These are phyloP conservation scores for Paracoccidioides brasiliensis DNA, from an alignment of 2,329 filamentous ascomycete species.

Conservation along the genomic window DNA sequence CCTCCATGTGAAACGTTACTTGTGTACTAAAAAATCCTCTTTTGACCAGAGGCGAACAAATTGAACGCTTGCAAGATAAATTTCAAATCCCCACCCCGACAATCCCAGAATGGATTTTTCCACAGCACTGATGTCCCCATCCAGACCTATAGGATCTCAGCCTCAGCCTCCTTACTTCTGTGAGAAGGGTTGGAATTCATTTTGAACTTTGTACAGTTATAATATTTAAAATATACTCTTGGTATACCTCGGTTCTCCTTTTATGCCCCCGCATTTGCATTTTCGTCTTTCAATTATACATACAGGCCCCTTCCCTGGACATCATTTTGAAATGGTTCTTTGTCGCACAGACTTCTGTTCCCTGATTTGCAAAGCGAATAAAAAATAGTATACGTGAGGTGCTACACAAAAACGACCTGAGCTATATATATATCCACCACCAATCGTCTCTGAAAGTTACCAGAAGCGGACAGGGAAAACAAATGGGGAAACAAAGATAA, in stretches of 20 bases:
- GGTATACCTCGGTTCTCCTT: conserved; percentile 1
- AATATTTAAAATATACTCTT: background rate
- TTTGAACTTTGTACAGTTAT: background rate
- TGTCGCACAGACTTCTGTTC: background rate
- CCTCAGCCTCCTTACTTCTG: background rate
- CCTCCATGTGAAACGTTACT: background rate
- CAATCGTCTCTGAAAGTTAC: background rate
- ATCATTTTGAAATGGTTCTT: background rate
- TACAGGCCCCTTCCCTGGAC: background rate
- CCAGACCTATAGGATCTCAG: conserved; percentile 23
- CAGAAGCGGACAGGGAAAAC: background rate
- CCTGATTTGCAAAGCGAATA: background rate
- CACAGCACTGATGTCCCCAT: conserved; percentile 31
- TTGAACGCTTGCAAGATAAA: conserved; percentile 28
- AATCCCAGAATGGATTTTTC: conserved; percentile 36
- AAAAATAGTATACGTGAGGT: background rate
- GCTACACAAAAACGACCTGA: background rate
- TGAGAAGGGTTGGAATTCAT: background rate
- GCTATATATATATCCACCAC: background rate
- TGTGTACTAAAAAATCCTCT: conserved; percentile 6
- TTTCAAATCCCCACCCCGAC: conserved; percentile 31
- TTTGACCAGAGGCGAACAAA: conserved; percentile 17
- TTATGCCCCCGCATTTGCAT: background rate
- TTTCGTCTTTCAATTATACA: background rate
- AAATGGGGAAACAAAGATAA: too few relatives aligned